phyloP scores from a whole-genome alignment of 441 rosid genomes.

The California macrophylla region DNA sequence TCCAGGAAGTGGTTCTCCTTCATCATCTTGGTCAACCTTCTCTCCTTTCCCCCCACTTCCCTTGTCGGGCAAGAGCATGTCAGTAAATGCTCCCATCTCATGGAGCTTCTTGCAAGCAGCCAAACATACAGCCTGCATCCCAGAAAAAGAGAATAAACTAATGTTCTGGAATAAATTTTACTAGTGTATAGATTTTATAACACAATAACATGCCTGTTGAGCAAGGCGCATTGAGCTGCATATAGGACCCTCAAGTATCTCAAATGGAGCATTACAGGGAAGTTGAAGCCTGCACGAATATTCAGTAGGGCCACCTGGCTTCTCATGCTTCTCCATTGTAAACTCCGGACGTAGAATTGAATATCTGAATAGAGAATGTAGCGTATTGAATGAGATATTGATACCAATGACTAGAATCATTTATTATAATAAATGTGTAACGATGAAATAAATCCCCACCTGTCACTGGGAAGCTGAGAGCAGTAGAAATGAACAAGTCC shows the following conservation, averaged over 20 bases:
- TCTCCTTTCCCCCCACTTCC: conserved; percentile 89
- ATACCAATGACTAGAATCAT: background rate
- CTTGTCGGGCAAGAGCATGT: conserved; percentile 96
- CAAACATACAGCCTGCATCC: conserved; percentile 84
- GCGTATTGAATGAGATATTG: conserved; percentile 12
- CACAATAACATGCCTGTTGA: conserved; percentile 57
- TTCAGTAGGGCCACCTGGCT: conserved; percentile 79
- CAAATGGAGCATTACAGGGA: conserved; percentile 97
- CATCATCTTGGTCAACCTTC: conserved; percentile 70
- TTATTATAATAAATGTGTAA: background rate
- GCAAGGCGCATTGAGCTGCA: conserved; percentile 95
- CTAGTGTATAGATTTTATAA: conserved; percentile 2
- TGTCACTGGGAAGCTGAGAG: conserved; percentile 97
- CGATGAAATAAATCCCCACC: conserved; percentile 32
- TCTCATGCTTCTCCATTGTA: conserved; percentile 82
- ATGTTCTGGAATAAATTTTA: conserved; percentile 13
- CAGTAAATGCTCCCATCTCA: conserved; percentile 99
- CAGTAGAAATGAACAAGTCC: conserved; percentile 94
- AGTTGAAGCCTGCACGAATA: conserved; percentile 98
- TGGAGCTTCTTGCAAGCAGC: conserved; percentile 99
- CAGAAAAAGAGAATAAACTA: conserved; percentile 14
- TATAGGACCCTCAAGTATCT: conserved; percentile 87
- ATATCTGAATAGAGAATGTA: conserved; percentile 41
- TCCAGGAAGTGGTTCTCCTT: conserved; percentile 95
- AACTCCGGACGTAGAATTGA: conserved; percentile 96